Percentiles rank a stretch among this genome's conserved stretches.
Evolutionary conservation across 345 rosid species (phyloP).

Genomic region (Eucalyptus regnans): DNA sequence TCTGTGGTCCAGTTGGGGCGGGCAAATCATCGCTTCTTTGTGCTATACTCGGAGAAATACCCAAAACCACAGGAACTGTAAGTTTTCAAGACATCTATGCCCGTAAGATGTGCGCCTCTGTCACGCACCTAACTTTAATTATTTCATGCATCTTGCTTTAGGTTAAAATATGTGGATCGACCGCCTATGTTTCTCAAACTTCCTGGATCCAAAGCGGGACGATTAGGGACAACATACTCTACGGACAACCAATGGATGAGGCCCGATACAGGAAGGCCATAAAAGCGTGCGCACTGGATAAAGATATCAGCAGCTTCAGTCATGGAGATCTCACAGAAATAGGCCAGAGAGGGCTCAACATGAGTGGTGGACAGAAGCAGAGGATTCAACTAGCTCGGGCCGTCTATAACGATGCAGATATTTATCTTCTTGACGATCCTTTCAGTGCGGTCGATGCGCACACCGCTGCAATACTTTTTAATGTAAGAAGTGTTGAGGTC

Average conservation of each 20-base stretch:
- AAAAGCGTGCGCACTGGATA: constrained; percentile 57
- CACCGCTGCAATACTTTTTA: constrained; percentile 58
- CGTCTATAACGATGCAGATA: constrained; percentile 61
- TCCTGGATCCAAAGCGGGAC: constrained; percentile 90
- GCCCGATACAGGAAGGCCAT: constrained; percentile 39
- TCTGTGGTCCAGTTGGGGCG: constrained; percentile 74
- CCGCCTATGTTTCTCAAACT: constrained; percentile 70
- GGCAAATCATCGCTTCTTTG: constrained; percentile 68
- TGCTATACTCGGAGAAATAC: constrained; percentile 63
- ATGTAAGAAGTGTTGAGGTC: constrained; percentile 19
- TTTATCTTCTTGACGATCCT: constrained; percentile 76
- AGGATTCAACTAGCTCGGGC: constrained; percentile 81
- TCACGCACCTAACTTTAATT: not conserved
- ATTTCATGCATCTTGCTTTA: not conserved
- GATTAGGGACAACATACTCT: constrained; percentile 56
- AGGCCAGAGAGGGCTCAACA: constrained; percentile 77
- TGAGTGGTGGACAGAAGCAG: constrained; percentile 95
- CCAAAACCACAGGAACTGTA: constrained; percentile 55
- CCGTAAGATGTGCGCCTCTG: not conserved
- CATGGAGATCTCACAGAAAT: constrained; percentile 80
- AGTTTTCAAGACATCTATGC: constrained; percentile 3
- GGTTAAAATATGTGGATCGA: constrained; percentile 44
- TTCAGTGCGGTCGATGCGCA: constrained; percentile 86
- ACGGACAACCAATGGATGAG: constrained; percentile 49
- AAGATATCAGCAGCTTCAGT: constrained; percentile 45